Evolutionary conservation across 2,329 filamentous ascomycete species (phyloP).

Genomic region (Xylaria hypoxylon): DNA sequence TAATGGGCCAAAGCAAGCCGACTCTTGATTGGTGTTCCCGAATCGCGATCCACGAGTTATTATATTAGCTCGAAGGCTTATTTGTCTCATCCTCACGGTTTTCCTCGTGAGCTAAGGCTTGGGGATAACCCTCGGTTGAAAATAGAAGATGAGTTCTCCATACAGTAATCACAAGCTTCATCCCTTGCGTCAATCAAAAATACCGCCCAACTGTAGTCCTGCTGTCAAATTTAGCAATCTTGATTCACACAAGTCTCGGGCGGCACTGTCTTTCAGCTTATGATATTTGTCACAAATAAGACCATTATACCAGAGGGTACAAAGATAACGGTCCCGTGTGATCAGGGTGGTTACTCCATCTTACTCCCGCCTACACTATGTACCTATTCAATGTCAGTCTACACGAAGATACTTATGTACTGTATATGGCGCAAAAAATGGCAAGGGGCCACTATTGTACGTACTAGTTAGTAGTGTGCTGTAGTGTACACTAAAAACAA

Average conservation of each 20-base stretch:
- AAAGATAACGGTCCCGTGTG: constrained; percentile 32
- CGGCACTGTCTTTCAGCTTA: constrained; percentile 34
- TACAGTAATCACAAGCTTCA: constrained; percentile 45
- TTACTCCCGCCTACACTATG: constrained; percentile 7
- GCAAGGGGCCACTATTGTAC: constrained; percentile 1
- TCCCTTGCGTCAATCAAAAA: constrained; percentile 36
- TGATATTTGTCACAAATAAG: constrained; percentile 36
- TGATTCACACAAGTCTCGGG: constrained; percentile 39
- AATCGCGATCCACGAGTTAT: constrained; percentile 31
- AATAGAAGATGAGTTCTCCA: constrained; percentile 28
- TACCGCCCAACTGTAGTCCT: constrained; percentile 32
- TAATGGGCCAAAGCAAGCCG: constrained; percentile 20
- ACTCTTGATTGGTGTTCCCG: constrained; percentile 35
- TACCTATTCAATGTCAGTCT: constrained; percentile 13
- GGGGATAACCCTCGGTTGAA: constrained; percentile 32
- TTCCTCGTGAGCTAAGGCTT: constrained; percentile 3
- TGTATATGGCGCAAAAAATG: constrained; percentile 10
- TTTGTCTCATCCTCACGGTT: constrained; percentile 8
- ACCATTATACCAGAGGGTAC: constrained; percentile 28
- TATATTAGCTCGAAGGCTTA: constrained; percentile 21
- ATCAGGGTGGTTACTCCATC: constrained; percentile 25
- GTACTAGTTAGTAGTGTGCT: not conserved
- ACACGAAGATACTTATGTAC: not conserved
- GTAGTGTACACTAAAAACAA: not conserved
- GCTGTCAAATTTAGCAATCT: constrained; percentile 43